These are phyloP conservation scores for Coniochaeta ligniaria DNA, from an alignment of 2,329 filamentous ascomycete genomes.

Conservation along the genomic window DNA sequence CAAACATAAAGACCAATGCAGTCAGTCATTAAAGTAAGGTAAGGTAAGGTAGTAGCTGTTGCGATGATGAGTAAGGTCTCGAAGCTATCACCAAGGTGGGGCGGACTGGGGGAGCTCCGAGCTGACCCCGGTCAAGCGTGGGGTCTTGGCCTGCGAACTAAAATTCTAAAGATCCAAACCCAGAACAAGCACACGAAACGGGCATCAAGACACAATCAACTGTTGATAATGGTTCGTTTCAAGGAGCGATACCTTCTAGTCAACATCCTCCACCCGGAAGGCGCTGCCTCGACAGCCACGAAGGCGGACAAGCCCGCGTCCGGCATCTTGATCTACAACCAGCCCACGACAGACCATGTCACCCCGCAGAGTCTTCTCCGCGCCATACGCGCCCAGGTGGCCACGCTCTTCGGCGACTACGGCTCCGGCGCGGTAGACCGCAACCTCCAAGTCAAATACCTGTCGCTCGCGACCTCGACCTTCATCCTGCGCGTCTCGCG, in stretches of 20 bases:
- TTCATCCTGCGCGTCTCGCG: constrained; percentile 83
- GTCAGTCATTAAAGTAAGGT: too few relatives aligned
- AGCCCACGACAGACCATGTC: constrained; percentile 68
- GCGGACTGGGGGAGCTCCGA: neutral
- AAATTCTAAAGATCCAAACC: neutral
- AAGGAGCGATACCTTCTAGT: constrained; percentile 96
- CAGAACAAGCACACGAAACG: neutral
- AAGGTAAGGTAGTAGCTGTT: too few relatives aligned
- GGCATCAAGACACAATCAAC: neutral
- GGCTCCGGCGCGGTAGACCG: constrained; percentile 68
- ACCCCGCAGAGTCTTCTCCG: constrained; percentile 58
- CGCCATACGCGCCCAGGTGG: constrained; percentile 63
- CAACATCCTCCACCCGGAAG: constrained; percentile 79
- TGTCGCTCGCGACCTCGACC: constrained; percentile 86
- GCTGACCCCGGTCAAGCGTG: neutral
- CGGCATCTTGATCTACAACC: constrained; percentile 66
- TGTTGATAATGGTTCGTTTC: constrained; percentile 72
- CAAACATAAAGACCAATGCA: neutral
- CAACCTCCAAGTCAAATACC: constrained; percentile 78
- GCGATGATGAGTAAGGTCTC: neutral
- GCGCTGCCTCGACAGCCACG: constrained; percentile 24
- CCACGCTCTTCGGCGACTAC: constrained; percentile 79
- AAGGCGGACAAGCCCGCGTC: constrained; percentile 29
- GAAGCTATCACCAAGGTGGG: neutral
- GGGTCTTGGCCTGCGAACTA: neutral